Base-by-base conservation (phyloP, 169 alveolate genomes). In the Fabrea salina region DNA sequence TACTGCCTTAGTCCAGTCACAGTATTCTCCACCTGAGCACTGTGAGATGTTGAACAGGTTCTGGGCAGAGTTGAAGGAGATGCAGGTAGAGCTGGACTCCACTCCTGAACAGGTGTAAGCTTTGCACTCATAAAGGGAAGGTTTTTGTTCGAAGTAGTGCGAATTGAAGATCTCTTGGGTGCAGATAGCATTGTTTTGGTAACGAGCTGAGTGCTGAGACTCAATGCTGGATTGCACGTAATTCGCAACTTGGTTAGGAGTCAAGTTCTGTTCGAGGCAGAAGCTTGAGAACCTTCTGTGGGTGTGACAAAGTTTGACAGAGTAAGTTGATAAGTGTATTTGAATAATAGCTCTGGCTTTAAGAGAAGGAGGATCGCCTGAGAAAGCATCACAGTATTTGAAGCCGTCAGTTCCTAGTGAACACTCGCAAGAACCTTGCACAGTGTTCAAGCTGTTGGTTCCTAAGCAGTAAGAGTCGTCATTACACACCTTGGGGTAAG, bases 101-200 rank as follows among this genome's bases (percentile, higher is more conserved):
- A 13, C 33, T 32, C 57, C 75, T 3, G 54, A 22, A 5, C 75
- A 64, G 54, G 57, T 33, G 30, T 64, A 64, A 8, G 50, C 27
- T 37, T 33, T 19, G 54, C 75, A 64, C 25, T 22, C 1, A 19
- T 19, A 64, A 33, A 19, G 13, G 6, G 16, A 19, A 5, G 75
- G 49, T 30, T 22, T 27, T 27, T 30, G 49, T 5, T 41, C 54
- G 33, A 33, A 64, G 30, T 64, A 40, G 22, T 41, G 16, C 13
- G 27, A 2, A n/a, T 64, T 64, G 50, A 64, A 64, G 19, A 64
- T 64, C 6, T 25, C 57, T 5, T 64, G 57, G 19, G 75, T 64
- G 54, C 75, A 64, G 30, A 19, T 19, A 37, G 35, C 75, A 33
- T 64, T 64, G 0, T 41, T 35, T 64, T 37, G 50, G 54, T 64